Base-by-base conservation (phyloP, 257 asterid species). In the Scutellaria galericulata region DNA sequence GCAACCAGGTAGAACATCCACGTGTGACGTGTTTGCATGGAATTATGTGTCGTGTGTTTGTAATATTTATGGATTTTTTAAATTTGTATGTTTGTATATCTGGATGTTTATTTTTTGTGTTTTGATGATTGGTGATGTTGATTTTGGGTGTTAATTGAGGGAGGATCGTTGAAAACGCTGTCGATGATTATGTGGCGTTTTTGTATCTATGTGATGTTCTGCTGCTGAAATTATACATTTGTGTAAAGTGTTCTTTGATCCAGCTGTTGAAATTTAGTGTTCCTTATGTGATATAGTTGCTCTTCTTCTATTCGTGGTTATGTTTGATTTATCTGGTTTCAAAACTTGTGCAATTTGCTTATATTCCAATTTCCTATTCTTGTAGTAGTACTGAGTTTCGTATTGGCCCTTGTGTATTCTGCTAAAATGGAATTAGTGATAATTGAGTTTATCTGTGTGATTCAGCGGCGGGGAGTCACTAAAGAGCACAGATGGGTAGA, bases 391-490 rank as follows among this genome's bases (percentile, higher is more conserved):
- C 37, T 31, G 37, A 4, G 4, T 31, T 31, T 0, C 5, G 37
- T 31, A 31, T 31, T 3, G 37, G 4, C 41, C 40, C 68, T 45
- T 11, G 48, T 65, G n/a, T 9, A 10, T 70, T 60, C 47, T 7
- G 27, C 7, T 70, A 40, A 24, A 45, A 35, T 52, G 37, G 57
- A 4, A 27, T 42, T 52, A 54, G 13, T 76, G 66, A 13, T 70
- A 54, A 59, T 57, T 68, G 61, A 56, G 51, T 66, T 37, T 37
- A 11, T 62, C 79, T 69, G 41, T 79, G 80, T 69, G 64, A 71
- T 74, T 79, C 85, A 91, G 99, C 64, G 70, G 71, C 80, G 51
- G 20, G 87, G 89, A 77, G 84, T 70, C 54, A 56, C 82, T 46
- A 77, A 71, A 70, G 92, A 74, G 24, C 80, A 81, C 18, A 68